Base-by-base conservation (phyloP, 78 protist species). In the Dictyostelium citrinum region DNA sequence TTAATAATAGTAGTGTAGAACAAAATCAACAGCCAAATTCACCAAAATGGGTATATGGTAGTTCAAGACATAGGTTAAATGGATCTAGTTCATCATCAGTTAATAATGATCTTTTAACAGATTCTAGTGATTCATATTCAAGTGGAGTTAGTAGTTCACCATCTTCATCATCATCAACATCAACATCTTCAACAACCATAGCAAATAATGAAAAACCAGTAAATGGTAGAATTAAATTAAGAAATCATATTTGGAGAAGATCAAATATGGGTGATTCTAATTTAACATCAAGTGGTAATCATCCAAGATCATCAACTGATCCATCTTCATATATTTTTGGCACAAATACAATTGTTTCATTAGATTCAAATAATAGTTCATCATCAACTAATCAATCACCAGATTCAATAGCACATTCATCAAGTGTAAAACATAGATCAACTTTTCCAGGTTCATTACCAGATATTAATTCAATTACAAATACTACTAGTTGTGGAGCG, bases 261-360 rank as follows among this genome's bases (percentile, higher is more conserved):
- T 75, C 81, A 17, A 75, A 75, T 75, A n/a, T 41, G 8, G 81
- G 35, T 2, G 39, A n/a, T 27, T 12, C 3, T 2, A 27, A 27
- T 31, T 16, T 70, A 31, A 8, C 39, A 8, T 24, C 81, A 75
- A 43, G 22, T 75, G 81, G 29, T 16, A 78, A 68, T 31, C 91
- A 84, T 39, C 91, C 91, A 58, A 27, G 91, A 51, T 84, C 91
- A 20, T 55, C 55, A 22, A 84, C 91, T 2, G 91, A 84, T 39
- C 91, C 91, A 17, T 74, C 82, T 2, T 35, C 51, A 35, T 84
- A 55, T 61, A 70, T 80, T 20, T 84, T 84, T 24, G 79, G 46
- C 22, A 71, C 82, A 71, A 43, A 71, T 39, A 74, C 91, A 3
- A 78, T 84, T 22, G 82, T 84, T 45, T 74, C 60, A 51, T 24